Base-by-base conservation (phyloP, 2,329 filamentous ascomycete genomes). In the Colletotrichum incanum region DNA sequence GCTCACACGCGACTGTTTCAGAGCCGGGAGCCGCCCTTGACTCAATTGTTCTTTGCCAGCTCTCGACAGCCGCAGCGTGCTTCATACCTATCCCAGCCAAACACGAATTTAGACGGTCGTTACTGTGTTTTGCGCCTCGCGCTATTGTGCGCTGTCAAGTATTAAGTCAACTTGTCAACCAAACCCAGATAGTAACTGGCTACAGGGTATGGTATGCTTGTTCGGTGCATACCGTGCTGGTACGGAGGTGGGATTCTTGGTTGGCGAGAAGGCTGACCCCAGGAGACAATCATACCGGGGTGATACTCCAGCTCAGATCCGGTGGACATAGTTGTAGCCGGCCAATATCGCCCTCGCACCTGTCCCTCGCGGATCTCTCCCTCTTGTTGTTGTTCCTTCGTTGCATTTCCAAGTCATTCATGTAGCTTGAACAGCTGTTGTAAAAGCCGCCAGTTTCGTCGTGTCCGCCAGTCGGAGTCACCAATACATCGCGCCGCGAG, bases 1-100 rank as follows among this genome's bases (percentile, higher is more conserved):
- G 12, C 50, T 34, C 37, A 43, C 49, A 54, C 37, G 39, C 37
- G 14, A 55, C 39, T 34, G 61, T 64, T 64, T 64, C 61, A 64
- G 12, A 55, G 20, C 49, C 37, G 26, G 61, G 47, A 64, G 39
- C n/a, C 61, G 61, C 61, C 37, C 47, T 54, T 54, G 39, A 39
- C 18, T 23, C 49, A 45, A 34, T 34, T 43, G n/a, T 43, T 55
- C 37, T 0, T 14, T 28, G 49, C 6, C 47, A 12, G 20, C 61
- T 41, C 34, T 52, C 16, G 20, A 8, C 11, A 14, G 47, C 18
- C 6, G 18, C 8, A 16, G 12, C 18, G 3, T 52, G 23, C 31
- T 26, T 63, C 60, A 63, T 23, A 41, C 3, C 26, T 18, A 45
- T 59, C 23, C 5, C 9, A 28, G 47, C 26, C 14, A 23, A 31